Evolutionary conservation across 2,329 filamentous ascomycete species (phyloP), one percentile per base, ranked within the genome.

Genomic region (Cephalotrichum gorgonifer): DNA sequence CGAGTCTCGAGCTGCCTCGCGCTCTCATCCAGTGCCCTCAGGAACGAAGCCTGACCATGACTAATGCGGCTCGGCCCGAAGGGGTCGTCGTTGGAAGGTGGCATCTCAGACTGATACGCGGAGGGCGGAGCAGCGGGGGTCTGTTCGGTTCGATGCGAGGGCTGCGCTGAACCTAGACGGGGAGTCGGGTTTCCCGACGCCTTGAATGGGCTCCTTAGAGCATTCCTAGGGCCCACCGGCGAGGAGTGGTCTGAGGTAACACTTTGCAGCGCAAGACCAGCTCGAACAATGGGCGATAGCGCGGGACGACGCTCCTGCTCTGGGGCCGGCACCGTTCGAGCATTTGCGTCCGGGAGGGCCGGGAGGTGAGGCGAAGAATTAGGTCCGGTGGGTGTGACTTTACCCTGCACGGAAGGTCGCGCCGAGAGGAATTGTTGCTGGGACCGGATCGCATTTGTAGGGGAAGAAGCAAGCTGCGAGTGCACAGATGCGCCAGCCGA

Each of bases 181-280:
- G 39, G 28, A 12, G 12, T 42, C 28, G 41, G 22, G 23, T 26
- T 30, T 3, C 30, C 63, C 8, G 66, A 66, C 39, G 64, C 62
- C 47, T 72, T 68, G 54, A 81, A 81, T 0, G 78, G 78, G 49
- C 78, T 81, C 14, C 76, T 69, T 2, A 81, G 62, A 11, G 72
- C 70, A 30, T 68, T 67, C 41, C 75, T 73, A n/a, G 66, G 67
- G 6, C 62, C 67, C 46, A 73, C 72, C 1, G 78, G 77, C 0
- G 78, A 79, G 1, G 76, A 75, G 7, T 75, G 74, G 53, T 80
- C 77, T 0, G 76, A 79, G 11, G 78, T 76, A 33, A 81, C 73
- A 51, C 70, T 76, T 56, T 80, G 77, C 14, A 81, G 61, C 27
- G 71, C 75, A 44, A 74, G 67, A 3, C 76, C 77, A 25, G 71